Evolutionary conservation across 768 basidiomycete species (phyloP), one percentile per base, ranked within the genome.

Genomic region (Strobilomyces dryophilus): DNA sequence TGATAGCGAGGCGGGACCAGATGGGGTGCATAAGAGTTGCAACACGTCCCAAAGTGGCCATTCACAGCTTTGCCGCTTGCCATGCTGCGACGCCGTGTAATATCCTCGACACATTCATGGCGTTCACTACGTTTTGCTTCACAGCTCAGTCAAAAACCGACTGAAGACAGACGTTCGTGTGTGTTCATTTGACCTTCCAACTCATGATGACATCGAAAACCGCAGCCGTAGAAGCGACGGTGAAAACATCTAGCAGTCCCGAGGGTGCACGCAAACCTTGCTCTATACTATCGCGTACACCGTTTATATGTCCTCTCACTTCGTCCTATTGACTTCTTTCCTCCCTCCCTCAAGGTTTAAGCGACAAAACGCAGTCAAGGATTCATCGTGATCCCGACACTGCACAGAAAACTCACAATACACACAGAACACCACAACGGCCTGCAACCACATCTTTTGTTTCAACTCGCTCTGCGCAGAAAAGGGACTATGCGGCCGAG

Each of bases 1-100:
- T 75, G 66, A 92, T 85, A 61, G 84, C 73, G 52, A 92, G 71
- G 46, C 79, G 73, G 27, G 84, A 84, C 52, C 84, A 66, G 58
- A 84, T 57, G 43, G 74, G 64, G 49, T 74, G 71, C 77, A 79
- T 79, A 27, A 61, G 37, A 52, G 53, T 29, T 29, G 58, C 41
- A 53, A 40, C 45, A 17, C 15, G 45, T 18, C 50, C 55, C 12
- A 49, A 54, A 53, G 45, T 32, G 56, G 52, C 14, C 35, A 26
- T 36, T 41, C 32, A 24, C 26, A 32, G 39, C 18, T 36, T 57
- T 51, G 21, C 24, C 46, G 20, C 32, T 36, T 39, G 49, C 45
- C 56, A 67, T 68, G 66, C 45, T 60, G 20, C 57, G 44, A 32
- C 53, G 42, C 20, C 51, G 58, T 52, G 55, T 21, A 35, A 39